A percentile compares a stretch with the other conserved stretches of the same genome.
phyloP scores from a whole-genome alignment of 225 moss, liverwort and hornwort species.

The Thuidium tamariscinum region DNA sequence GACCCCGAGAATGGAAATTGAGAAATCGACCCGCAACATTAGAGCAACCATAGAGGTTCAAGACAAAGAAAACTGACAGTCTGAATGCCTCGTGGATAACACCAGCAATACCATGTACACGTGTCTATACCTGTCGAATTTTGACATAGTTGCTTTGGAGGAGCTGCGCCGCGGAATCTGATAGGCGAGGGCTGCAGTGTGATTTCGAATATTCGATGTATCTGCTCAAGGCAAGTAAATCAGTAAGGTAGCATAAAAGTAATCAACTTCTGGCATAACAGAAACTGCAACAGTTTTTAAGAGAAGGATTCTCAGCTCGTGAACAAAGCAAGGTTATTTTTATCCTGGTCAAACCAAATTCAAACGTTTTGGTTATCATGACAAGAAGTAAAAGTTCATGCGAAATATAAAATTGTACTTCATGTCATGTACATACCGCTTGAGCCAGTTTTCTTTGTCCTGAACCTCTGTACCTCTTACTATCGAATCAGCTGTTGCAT shows the following conservation, averaged over 20 bases:
- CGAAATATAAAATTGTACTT: neutral
- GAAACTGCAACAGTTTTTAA: neutral
- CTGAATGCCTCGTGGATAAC: neutral
- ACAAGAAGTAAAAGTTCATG: neutral
- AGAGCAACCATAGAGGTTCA: neutral
- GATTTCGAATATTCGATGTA: conserved; percentile 70
- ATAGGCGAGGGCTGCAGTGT: conserved; percentile 77
- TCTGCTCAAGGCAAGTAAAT: conserved; percentile 15
- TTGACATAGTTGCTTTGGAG: conserved; percentile 83
- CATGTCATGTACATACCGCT: conserved; percentile 24
- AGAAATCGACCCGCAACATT: neutral
- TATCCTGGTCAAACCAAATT: neutral
- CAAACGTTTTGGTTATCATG: neutral
- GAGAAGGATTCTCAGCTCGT: neutral
- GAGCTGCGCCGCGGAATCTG: conserved; percentile 67
- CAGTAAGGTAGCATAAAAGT: neutral
- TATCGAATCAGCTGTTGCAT: conserved; percentile 77
- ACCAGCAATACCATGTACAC: neutral
- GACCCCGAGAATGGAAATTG: neutral
- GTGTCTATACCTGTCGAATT: conserved; percentile 59
- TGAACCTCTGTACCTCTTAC: conserved; percentile 63
- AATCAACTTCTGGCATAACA: neutral
- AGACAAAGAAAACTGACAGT: neutral
- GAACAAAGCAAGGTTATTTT: neutral
- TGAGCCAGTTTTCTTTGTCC: conserved; percentile 85